Evolutionary conservation across 1,284 basidiomycete species (phyloP), one percentile per base, ranked within the genome.

Genomic region (Ceraceosorus bombacis): DNA sequence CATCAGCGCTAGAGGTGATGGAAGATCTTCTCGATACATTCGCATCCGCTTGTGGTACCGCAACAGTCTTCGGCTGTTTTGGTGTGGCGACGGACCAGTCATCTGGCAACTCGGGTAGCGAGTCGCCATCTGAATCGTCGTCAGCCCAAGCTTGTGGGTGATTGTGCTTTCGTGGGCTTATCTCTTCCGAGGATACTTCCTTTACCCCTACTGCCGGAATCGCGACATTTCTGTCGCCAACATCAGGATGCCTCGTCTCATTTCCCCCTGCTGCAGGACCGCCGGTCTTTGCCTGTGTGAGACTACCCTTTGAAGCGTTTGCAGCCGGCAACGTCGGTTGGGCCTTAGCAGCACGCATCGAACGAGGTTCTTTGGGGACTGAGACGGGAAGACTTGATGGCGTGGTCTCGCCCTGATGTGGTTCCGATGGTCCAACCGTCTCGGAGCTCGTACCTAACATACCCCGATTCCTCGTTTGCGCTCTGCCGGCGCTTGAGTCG

Each of bases 111-210:
- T 72, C 70, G 1, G 70, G 70, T 39, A 72, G 53, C 53, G 63
- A 55, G 54, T 72, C 70, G 43, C 67, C 70, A 46, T 72, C 70
- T 49, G 65, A 67, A 53, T 71, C 70, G 15, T 72, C 70, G 2
- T 62, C 69, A 5, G 70, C 70, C 70, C 70, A 72, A 58, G n/a
- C 8, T 5, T 13, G 17, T 17, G 13, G 49, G 7, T 27, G 50
- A 9, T 8, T n/a, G 5, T 41, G 5, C 53, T 38, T 27, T 27
- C 27, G 27, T 27, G 27, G 27, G 27, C 27, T 27, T 27, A 27
- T 27, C 27, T 27, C 27, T 27, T 27, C 27, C 27, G 27, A 27
- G 27, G 27, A 27, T 27, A 27, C 53, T 52, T 52, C 13, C 51
- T 52, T 6, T 27, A 17, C 6, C 3, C 40, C 13, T 6, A 37